These are phyloP conservation scores for Cytospora piceicola DNA, from an alignment of 2,329 filamentous ascomycete genomes.

Conservation along the genomic window DNA sequence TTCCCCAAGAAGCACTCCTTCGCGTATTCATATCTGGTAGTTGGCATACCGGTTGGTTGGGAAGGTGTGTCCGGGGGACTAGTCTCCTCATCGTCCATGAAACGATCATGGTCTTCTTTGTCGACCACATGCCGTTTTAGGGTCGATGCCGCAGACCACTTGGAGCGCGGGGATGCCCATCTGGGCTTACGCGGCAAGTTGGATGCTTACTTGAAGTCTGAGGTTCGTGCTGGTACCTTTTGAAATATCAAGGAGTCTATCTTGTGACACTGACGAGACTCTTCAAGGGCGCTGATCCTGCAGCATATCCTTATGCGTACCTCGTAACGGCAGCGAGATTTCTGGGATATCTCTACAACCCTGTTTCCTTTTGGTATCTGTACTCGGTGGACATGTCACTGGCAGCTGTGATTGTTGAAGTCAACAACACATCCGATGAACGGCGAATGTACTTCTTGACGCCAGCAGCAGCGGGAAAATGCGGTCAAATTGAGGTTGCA, in stretches of 20 bases:
- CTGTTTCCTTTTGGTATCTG: constrained; percentile 79
- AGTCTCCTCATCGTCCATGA: constrained; percentile 50
- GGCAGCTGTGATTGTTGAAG: constrained; percentile 69
- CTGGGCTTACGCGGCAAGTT: constrained; percentile 67
- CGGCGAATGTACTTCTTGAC: constrained; percentile 67
- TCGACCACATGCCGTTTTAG: constrained; percentile 55
- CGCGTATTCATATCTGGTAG: constrained; percentile 70
- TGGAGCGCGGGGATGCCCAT: constrained; percentile 56
- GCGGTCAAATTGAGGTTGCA: constrained; percentile 29
- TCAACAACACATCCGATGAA: constrained; percentile 79
- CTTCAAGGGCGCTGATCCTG: constrained; percentile 58
- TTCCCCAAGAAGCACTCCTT: constrained; percentile 72
- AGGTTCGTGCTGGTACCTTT: constrained; percentile 48
- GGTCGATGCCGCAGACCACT: constrained; percentile 63
- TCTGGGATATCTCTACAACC: constrained; percentile 73
- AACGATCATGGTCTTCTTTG: constrained; percentile 25
- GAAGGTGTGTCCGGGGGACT: constrained; percentile 58
- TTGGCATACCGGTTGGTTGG: constrained; percentile 69
- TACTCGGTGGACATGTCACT: constrained; percentile 63
- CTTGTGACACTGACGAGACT: constrained; percentile 6
- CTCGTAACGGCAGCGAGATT: constrained; percentile 72
- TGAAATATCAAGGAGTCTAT: constrained; percentile 12
- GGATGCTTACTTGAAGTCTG: constrained; percentile 58
- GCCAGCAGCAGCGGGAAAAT: constrained; percentile 32
- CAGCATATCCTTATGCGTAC: constrained; percentile 68